phyloP scores from a whole-genome alignment of 306 rosid genomes.

The Glycine tomentella region DNA sequence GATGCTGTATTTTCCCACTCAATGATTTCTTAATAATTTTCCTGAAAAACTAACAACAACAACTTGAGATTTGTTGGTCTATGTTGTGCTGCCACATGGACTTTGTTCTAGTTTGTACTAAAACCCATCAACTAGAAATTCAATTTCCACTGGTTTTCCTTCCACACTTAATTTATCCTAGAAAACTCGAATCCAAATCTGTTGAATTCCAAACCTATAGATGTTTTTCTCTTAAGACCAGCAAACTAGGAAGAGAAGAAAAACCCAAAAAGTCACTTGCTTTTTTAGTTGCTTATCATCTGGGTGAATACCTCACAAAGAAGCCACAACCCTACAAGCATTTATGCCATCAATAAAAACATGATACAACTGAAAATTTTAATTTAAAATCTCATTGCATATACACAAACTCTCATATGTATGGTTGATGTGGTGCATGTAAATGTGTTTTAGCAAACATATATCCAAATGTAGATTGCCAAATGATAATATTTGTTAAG shows the following conservation, averaged over 20 bases:
- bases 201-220: neutral
- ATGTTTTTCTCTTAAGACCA: neutral
- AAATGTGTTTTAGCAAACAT: slow-evolving; percentile 21
- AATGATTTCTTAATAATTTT: neutral
- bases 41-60: neutral
- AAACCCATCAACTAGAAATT: neutral
- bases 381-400: slow-evolving; percentile 7
- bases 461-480: slow-evolving; percentile 2
- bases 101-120: neutral
- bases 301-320: neutral
- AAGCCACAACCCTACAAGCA: slow-evolving; percentile 9
- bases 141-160: neutral
- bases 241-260: neutral
- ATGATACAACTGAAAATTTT: slow-evolving; percentile 18
- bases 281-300: neutral
- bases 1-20: neutral
- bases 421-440: slow-evolving; percentile 27
- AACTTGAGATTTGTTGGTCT: neutral
- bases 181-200: neutral
- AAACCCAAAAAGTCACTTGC: neutral
- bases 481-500: slow-evolving; percentile 22
- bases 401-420: slow-evolving; percentile 3
- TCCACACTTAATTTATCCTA: neutral
- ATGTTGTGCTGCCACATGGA: neutral
- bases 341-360: slow-evolving; percentile 8